phyloP scores from a whole-genome alignment of 2,329 filamentous ascomycete species.

The Cladosporium oxysporum region DNA sequence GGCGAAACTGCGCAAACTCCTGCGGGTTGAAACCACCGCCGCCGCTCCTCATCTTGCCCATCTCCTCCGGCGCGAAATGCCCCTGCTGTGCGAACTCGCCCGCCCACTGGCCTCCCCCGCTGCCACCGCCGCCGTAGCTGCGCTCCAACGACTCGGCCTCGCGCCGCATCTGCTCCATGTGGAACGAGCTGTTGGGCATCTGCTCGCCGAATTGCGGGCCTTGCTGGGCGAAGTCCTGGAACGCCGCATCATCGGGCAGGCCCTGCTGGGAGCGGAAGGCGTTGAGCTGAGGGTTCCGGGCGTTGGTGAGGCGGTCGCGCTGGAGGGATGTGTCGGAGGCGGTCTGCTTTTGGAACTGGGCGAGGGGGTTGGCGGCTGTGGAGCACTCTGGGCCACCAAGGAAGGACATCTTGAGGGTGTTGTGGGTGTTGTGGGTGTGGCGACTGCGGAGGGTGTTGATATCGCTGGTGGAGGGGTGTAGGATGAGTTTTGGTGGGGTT shows the following conservation, averaged over 20 bases:
- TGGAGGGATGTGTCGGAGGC: slow-evolving; percentile 95
- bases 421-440: neutral
- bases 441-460: neutral
- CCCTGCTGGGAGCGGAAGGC: slow-evolving; percentile 35
- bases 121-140: slow-evolving; percentile 28
- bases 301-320: slow-evolving; percentile 69
- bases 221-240: slow-evolving; percentile 77
- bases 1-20: slow-evolving; percentile 86
- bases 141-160: slow-evolving; percentile 56
- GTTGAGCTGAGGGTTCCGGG: slow-evolving; percentile 31
- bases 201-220: slow-evolving; percentile 60
- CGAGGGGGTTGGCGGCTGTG: slow-evolving; percentile 90
- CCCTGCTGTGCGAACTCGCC: slow-evolving; percentile 36
- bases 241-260: slow-evolving; percentile 35
- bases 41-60: slow-evolving; percentile 21
- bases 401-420: slow-evolving; percentile 74
- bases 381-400: slow-evolving; percentile 95
- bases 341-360: slow-evolving; percentile 96
- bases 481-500: slow-evolving; percentile 1
- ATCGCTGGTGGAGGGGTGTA: neutral
- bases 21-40: slow-evolving; percentile 67
- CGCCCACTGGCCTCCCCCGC: slow-evolving; percentile 31
- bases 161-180: slow-evolving; percentile 66
- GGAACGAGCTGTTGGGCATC: slow-evolving; percentile 58
- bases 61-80: slow-evolving; percentile 27